These are phyloP conservation scores for Glycyrrhiza uralensis DNA, from an alignment of 306 rosid genomes.

Conservation along the genomic window DNA sequence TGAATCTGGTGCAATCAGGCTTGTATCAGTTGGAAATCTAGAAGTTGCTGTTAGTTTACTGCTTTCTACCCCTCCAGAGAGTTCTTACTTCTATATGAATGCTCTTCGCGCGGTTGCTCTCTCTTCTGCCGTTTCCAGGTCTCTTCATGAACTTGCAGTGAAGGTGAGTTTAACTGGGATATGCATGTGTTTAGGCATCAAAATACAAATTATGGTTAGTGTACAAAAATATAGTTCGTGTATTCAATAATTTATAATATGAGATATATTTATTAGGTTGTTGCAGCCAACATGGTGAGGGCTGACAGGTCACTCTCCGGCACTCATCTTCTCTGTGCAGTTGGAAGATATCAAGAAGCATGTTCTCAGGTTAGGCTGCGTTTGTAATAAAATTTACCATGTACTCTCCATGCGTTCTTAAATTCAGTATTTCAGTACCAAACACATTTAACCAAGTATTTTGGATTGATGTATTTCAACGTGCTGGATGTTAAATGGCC, in stretches of 20 bases:
- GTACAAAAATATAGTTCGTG: constrained; percentile 3
- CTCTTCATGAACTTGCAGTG: constrained; percentile 96
- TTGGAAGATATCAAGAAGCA: constrained; percentile 97
- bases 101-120: constrained; percentile 97
- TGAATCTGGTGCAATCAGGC: constrained; percentile 50
- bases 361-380: constrained; percentile 85
- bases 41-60: constrained; percentile 91
- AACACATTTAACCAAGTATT: neutral
- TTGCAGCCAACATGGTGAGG: constrained; percentile 99
- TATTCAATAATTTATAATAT: constrained; percentile 16
- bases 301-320: constrained; percentile 95
- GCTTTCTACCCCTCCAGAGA: constrained; percentile 98
- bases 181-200: constrained; percentile 20
- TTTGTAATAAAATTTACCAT: neutral
- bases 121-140: constrained; percentile 87
- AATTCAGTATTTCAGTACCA: neutral
- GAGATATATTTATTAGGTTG: constrained; percentile 56
- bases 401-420: neutral
- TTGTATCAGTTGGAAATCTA: constrained; percentile 82
- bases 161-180: constrained; percentile 63
- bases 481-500: constrained; percentile 3
- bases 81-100: constrained; percentile 83
- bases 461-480: neutral
- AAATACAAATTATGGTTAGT: constrained; percentile 22
- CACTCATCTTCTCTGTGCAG: constrained; percentile 98